These are phyloP conservation scores for Glycine tomentella DNA, from an alignment of 306 rosid genomes.

Conservation along the genomic window DNA sequence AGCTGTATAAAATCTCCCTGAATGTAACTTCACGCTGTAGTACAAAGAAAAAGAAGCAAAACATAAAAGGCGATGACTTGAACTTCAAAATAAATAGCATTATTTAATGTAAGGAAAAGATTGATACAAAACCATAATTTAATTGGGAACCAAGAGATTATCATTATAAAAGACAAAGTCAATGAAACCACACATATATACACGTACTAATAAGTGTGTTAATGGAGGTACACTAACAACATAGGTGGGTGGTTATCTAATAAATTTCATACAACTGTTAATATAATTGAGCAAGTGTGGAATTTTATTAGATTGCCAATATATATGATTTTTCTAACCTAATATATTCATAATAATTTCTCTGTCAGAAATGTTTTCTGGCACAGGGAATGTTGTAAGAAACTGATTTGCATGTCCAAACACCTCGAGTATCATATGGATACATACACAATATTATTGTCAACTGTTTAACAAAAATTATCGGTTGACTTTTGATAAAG, in stretches of 20 bases:
- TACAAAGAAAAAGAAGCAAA: slow-evolving; percentile 30
- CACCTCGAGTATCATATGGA: slow-evolving; percentile 1
- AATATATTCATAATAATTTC: slow-evolving; percentile 10
- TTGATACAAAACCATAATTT: background rate
- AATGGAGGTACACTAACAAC: slow-evolving; percentile 45
- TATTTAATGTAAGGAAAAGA: background rate
- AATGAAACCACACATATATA: slow-evolving; percentile 2
- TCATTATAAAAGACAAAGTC: slow-evolving; percentile 27
- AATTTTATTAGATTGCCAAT: background rate
- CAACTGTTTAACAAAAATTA: slow-evolving; percentile 24
- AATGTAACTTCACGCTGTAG: slow-evolving; percentile 45
- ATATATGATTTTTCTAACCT: slow-evolving; percentile 15
- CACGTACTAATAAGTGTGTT: slow-evolving; percentile 12
- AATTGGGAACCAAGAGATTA: background rate
- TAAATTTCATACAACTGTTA: slow-evolving; percentile 2
- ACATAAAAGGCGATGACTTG: slow-evolving; percentile 4
- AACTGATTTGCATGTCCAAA: background rate
- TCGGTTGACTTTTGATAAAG: slow-evolving; percentile 48
- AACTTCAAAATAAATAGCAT: slow-evolving; percentile 13
- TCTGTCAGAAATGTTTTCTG: slow-evolving; percentile 31
- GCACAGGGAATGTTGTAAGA: slow-evolving; percentile 32
- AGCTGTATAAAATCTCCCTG: slow-evolving; percentile 27
- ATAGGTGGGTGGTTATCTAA: background rate
- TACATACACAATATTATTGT: background rate
- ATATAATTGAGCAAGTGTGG: slow-evolving; percentile 37